Conservation (phyloP, 2,329 filamentous ascomycete species). For the Pestalotiopsis sp. region DNA sequence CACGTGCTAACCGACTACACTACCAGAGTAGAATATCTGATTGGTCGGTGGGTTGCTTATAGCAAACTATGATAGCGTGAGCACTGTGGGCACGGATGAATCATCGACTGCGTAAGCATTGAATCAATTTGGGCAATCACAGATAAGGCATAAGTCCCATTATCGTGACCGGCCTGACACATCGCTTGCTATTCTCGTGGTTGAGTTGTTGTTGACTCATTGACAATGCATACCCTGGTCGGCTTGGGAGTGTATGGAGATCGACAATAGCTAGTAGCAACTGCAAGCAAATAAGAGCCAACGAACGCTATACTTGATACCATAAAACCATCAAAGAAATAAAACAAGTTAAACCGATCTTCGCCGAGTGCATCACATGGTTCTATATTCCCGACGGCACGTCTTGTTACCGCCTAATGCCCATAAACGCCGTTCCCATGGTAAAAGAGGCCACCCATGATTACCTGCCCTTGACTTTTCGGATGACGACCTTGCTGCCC, state of each 20-base stretch:
- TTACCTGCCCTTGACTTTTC: constrained; percentile 51
- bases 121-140: not conserved
- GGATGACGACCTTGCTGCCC: constrained; percentile 74
- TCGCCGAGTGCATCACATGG: not conserved
- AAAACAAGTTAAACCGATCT: not conserved
- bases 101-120: not conserved
- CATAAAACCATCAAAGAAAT: not conserved
- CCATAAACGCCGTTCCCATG: not conserved
- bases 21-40: not conserved
- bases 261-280: too few relatives aligned
- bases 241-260: not conserved
- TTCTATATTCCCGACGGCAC: not conserved
- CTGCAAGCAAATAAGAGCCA: too few relatives aligned
- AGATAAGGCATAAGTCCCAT: not conserved
- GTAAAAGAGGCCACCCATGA: constrained; percentile 3
- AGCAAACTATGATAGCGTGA: not conserved
- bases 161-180: not conserved
- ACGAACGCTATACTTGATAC: not conserved
- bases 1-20: constrained; percentile 10
- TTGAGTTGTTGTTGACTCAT: not conserved
- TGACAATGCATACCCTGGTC: not conserved
- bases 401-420: not conserved
- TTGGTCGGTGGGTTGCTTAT: not conserved
- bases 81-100: not conserved
- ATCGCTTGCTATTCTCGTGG: not conserved